Conservation (phyloP, 163 green algal species). For the Prototheca wickerhamii region DNA sequence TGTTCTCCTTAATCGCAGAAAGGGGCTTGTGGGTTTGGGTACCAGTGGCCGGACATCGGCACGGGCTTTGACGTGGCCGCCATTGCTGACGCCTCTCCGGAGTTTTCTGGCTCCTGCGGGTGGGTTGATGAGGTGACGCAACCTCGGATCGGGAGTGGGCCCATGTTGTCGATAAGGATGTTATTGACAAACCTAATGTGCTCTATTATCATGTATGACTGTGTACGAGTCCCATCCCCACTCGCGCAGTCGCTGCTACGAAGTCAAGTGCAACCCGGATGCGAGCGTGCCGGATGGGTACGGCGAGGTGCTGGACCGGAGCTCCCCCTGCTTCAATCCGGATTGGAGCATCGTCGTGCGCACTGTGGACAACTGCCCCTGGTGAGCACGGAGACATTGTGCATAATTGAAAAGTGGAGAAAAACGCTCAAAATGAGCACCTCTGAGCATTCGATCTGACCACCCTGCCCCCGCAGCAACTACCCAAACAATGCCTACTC, state of each 20-base stretch:
- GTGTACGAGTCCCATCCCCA: too few relatives aligned
- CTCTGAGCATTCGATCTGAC: constrained; percentile 15
- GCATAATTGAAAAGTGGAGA: too few relatives aligned
- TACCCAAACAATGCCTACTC: constrained; percentile 38
- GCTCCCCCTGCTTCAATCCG: constrained; percentile 11
- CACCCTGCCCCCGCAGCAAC: constrained; percentile 25
- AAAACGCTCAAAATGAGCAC: constrained; percentile 21
- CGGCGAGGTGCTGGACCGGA: constrained; percentile 15
- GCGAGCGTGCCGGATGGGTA: constrained; percentile 25
- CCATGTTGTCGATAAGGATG: too few relatives aligned
- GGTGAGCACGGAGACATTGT: too few relatives aligned
- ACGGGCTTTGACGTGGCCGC: constrained; percentile 28
- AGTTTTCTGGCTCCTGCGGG: constrained; percentile 30
- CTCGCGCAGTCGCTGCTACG: constrained; percentile 32
- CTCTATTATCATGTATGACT: too few relatives aligned
- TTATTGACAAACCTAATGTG: too few relatives aligned
- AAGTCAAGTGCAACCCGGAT: constrained; percentile 23
- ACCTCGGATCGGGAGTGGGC: too few relatives aligned
- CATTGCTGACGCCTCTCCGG: constrained; percentile 18
- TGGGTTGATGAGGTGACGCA: too few relatives aligned
- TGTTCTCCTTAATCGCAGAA: neutral
- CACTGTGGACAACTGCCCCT: constrained; percentile 27
- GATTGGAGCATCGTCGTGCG: constrained; percentile 19
- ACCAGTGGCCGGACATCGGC: constrained; percentile 22
- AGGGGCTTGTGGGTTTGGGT: constrained; percentile 27